These are phyloP conservation scores for Bonia amplexicaulis DNA, from an alignment of 176 grass and related monocot genomes.

Conservation along the genomic window DNA sequence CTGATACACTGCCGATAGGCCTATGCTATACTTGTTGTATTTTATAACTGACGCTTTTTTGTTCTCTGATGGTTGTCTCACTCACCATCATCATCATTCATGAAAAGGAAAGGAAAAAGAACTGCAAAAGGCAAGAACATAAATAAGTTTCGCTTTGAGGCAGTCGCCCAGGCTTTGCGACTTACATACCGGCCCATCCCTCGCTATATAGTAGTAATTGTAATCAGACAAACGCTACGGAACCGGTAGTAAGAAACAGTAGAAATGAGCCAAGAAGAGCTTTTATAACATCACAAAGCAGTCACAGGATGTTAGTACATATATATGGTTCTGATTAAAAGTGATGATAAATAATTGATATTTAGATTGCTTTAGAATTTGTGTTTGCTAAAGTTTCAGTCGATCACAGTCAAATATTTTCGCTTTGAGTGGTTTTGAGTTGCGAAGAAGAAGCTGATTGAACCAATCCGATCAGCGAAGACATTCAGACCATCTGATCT, in stretches of 20 bases:
- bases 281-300: neutral
- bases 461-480: too few species aligned
- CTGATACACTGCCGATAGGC: neutral
- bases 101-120: neutral
- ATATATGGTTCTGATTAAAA: too few species aligned
- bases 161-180: conserved; percentile 22
- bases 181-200: conserved; percentile 8
- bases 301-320: neutral
- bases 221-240: conserved; percentile 31
- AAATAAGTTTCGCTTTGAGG: conserved; percentile 16
- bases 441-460: too few species aligned
- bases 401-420: too few species aligned
- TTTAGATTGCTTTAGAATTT: too few species aligned
- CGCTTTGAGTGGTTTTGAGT: too few species aligned
- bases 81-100: neutral
- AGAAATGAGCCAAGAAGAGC: neutral
- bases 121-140: neutral
- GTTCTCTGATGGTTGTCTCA: conserved; percentile 36
- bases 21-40: neutral
- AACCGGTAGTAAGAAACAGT: conserved; percentile 19
- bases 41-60: neutral
- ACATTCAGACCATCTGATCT: too few species aligned
- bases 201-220: conserved; percentile 8
- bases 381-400: too few species aligned
- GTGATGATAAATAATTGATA: too few species aligned